A percentile compares a stretch with the other conserved stretches of the same genome.
Conservation (phyloP, 352 stramenopile species). For the Phytophthora cactorum region DNA sequence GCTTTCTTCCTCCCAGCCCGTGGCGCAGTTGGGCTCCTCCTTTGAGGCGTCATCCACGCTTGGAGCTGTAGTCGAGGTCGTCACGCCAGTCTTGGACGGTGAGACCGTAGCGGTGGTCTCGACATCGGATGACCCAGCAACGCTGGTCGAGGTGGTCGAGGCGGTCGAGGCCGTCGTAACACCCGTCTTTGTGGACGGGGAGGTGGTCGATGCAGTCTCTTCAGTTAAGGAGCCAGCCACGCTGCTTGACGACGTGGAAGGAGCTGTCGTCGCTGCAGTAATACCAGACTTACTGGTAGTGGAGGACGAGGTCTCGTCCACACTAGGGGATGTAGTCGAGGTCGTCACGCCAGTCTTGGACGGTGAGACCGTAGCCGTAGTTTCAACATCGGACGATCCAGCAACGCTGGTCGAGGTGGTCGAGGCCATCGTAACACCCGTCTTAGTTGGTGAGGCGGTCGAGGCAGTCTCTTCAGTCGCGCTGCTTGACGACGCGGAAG, state of each 20-base stretch:
- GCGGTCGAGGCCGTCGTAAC: conserved; percentile 6
- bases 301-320: too few species aligned
- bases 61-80: conserved; percentile 9
- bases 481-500: conserved; percentile 2
- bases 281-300: too few species aligned
- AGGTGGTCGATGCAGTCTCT: neutral
- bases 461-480: conserved; percentile 1
- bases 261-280: neutral
- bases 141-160: conserved; percentile 6
- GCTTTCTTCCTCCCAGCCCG: conserved; percentile 31
- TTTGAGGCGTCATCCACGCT: conserved; percentile 15
- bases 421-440: conserved; percentile 6
- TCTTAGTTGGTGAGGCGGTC: neutral
- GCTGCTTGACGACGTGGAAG: conserved; percentile 1
- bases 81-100: conserved; percentile 8
- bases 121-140: conserved; percentile 3
- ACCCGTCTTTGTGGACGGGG: neutral
- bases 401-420: conserved; percentile 13
- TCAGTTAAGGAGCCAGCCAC: too few species aligned
- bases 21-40: conserved; percentile 25
- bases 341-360: too few species aligned
- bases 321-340: too few species aligned
- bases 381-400: conserved; percentile 1
- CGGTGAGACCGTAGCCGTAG: too few species aligned
- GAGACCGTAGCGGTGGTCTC: conserved; percentile 5